Evolutionary conservation across 768 basidiomycete genomes (phyloP).

Genomic region (Gyrodon lividus): DNA sequence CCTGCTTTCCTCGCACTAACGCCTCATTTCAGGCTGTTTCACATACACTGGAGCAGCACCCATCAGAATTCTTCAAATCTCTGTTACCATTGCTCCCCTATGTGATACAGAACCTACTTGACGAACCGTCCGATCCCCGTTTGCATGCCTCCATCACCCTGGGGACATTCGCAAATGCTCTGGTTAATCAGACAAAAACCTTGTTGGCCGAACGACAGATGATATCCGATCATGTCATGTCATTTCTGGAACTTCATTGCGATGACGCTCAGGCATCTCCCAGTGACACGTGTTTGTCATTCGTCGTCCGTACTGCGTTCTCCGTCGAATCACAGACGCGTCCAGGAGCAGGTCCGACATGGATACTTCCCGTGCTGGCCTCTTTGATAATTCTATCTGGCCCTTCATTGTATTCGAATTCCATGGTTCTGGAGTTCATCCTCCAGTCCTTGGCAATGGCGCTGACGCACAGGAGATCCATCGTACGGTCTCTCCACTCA

Average conservation of each 20-base stretch:
- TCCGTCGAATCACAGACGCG: conserved; percentile 17
- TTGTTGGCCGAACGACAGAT: conserved; percentile 26
- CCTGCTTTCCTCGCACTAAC: conserved; percentile 4
- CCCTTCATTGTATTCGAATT: conserved; percentile 41
- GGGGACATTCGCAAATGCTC: conserved; percentile 24
- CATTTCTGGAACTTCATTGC: conserved; percentile 23
- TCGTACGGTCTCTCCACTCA: conserved; percentile 39
- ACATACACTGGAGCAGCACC: conserved; percentile 21
- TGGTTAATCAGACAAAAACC: conserved; percentile 33
- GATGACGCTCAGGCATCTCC: not conserved
- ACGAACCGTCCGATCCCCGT: conserved; percentile 15
- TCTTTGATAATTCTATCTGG: conserved; percentile 50
- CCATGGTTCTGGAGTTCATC: conserved; percentile 37
- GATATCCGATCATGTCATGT: conserved; percentile 26
- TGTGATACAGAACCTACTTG: conserved; percentile 15
- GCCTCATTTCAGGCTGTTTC: conserved; percentile 19
- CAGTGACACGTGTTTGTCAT: conserved; percentile 20
- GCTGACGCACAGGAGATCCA: conserved; percentile 32
- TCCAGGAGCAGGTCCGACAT: conserved; percentile 34
- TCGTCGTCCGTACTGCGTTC: conserved; percentile 30
- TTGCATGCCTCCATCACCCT: conserved; percentile 22
- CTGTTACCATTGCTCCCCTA: conserved; percentile 22
- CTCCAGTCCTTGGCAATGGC: conserved; percentile 35
- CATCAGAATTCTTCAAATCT: conserved; percentile 16
- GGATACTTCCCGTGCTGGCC: conserved; percentile 45